These are phyloP conservation scores for Cnidoscolus chayamansa DNA, from an alignment of 441 rosid genomes.

Conservation along the genomic window DNA sequence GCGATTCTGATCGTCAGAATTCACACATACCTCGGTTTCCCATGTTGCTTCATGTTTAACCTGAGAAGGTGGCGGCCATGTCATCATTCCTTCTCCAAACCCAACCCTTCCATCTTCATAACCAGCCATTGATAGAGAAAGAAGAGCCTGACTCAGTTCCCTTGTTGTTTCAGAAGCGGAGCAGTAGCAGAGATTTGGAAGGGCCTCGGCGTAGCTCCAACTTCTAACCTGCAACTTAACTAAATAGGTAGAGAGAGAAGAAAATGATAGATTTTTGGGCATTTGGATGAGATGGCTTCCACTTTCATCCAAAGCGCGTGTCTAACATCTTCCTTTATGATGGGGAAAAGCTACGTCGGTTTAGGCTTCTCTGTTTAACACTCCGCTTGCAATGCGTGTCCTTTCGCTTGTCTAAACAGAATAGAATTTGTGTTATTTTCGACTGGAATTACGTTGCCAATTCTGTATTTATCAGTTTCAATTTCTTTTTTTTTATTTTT, in stretches of 20 bases:
- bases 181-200: slow-evolving; percentile 1
- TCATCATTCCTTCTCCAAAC: slow-evolving; percentile 47
- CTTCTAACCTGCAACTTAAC: slow-evolving; percentile 79
- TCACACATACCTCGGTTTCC: slow-evolving; percentile 36
- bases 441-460: slow-evolving; percentile 7
- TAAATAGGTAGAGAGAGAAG: slow-evolving; percentile 30
- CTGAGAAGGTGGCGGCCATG: slow-evolving; percentile 51
- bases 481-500: too few species aligned
- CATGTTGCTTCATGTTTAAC: slow-evolving; percentile 42
- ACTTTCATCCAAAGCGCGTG: slow-evolving; percentile 16
- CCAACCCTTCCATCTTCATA: slow-evolving; percentile 35
- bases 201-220: slow-evolving; percentile 40
- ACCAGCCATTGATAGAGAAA: slow-evolving; percentile 23
- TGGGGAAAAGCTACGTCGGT: not conserved
- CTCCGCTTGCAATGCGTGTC: not conserved
- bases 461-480: not conserved
- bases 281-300: not conserved
- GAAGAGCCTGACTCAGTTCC: not conserved
- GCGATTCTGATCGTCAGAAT: too few species aligned
- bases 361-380: not conserved
- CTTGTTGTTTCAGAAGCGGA: not conserved
- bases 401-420: too few species aligned
- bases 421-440: not conserved
- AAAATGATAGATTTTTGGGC: slow-evolving; percentile 1
- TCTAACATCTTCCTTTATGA: not conserved